phyloP scores from a whole-genome alignment of 148 eudicot genomes.

The Persicaria tinctoria region DNA sequence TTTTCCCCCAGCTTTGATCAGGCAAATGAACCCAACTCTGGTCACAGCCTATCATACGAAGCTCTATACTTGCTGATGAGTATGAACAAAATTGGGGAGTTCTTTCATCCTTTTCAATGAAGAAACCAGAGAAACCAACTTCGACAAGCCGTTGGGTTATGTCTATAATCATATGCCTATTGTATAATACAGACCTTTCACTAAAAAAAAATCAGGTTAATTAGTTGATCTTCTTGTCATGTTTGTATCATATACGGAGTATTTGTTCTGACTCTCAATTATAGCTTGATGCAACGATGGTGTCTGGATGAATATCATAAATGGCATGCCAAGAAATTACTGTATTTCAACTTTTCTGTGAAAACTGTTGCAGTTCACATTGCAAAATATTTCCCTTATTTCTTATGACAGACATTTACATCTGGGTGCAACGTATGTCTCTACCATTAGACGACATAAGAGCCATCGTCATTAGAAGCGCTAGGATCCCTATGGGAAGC shows the following conservation, averaged over 20 bases:
- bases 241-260: not conserved
- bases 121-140: not conserved
- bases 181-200: not conserved
- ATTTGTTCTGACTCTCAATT: not conserved
- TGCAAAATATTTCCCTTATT: no score
- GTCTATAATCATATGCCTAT: not conserved
- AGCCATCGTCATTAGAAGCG: conserved; percentile 57
- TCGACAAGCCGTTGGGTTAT: not conserved
- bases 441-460: conserved; percentile 55
- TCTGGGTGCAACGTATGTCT: conserved; percentile 30
- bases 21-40: no score
- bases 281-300: not conserved
- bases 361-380: no score
- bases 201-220: not conserved
- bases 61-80: no score
- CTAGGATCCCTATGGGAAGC: conserved; percentile 68
- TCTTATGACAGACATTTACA: conserved; percentile 14
- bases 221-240: not conserved
- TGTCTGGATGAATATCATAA: not conserved
- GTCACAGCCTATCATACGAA: no score
- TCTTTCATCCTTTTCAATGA: no score
- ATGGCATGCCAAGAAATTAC: not conserved
- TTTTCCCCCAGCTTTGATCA: no score
- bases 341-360: not conserved
- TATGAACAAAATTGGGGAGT: no score